Evolutionary conservation across 1,284 basidiomycete species (phyloP), one percentile per base, ranked within the genome.

Genomic region (Mycena sp.): DNA sequence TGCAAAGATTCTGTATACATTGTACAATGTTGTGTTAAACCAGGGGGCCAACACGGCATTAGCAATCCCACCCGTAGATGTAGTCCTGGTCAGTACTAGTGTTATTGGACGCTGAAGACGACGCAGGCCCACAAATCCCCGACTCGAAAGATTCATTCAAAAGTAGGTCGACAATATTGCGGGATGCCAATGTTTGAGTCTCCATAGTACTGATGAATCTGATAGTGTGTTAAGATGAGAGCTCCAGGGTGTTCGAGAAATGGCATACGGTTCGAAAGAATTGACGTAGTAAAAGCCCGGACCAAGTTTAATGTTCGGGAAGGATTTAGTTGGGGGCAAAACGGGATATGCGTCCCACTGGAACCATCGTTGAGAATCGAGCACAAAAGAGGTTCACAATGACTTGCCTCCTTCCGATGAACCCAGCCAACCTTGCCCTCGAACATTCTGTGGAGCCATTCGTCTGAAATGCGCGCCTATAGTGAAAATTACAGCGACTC

Each of bases 141-240:
- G 83, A 78, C 37, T 82, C 76, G 71, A 87, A 95, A 71, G 89
- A 84, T 37, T 93, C 88, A 25, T 85, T 80, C 16, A 94, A 80
- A 23, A 94, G 81, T 25, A 93, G 79, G 66, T 94, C 93, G 50
- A 94, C 92, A 26, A 91, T 83, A 73, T 98, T 97, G 38, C 94
- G 87, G 0, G 93, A 87, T 0, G 93, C 84, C 40, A 98, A 78
- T 0, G 93, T 96, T 76, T 94, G 89, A 0, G 96, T 97, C 77
- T 98, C 95, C 95, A 98, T 96, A 10, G 91, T 92, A 14, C 89
- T 91, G 48, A 93, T 90, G 70, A 92, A 84, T 41, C 91, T 92
- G 64, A 6, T 57, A 38, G 51, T 9, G 41, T 37, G 50, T 26
- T 53, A 17, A 52, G 14, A 43, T 25, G 26, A 67, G 46, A 50